Conservation (phyloP, 192 early-diverging fungal genomes). For the Linnemannia hyalina region DNA sequence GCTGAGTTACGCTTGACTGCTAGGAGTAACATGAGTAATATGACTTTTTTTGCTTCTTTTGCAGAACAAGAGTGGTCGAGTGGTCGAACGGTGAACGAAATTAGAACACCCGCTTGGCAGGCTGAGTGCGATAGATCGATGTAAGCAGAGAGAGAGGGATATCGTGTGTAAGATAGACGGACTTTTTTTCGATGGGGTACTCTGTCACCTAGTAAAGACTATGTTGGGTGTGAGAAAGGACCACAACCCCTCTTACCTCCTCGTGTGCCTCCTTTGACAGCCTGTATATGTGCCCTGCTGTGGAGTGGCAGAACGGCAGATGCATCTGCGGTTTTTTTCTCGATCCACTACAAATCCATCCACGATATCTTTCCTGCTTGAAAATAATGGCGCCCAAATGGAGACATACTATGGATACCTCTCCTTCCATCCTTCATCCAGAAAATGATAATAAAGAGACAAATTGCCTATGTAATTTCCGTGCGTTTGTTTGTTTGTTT, state of each 20-base stretch:
- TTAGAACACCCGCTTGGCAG: slow-evolving; percentile 1
- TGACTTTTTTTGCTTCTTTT: not conserved
- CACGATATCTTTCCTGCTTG: not conserved
- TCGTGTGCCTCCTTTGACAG: not conserved
- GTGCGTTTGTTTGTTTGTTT: not conserved
- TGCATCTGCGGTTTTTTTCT: not conserved
- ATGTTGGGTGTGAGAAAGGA: slow-evolving; percentile 8
- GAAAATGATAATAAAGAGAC: not conserved
- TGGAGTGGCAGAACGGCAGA: slow-evolving; percentile 2
- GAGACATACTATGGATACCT: not conserved
- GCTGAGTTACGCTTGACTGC: not conserved
- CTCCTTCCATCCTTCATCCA: too few species aligned
- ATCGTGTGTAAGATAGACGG: not conserved
- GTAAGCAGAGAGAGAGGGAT: not conserved
- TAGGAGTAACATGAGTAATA: slow-evolving; percentile 6
- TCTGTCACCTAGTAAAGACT: not conserved
- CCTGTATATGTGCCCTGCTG: not conserved
- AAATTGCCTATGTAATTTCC: not conserved
- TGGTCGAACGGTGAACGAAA: slow-evolving; percentile 1
- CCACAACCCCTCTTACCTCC: not conserved
- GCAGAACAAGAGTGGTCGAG: not conserved
- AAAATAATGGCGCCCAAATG: not conserved
- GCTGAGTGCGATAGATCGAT: not conserved
- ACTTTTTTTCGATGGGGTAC: slow-evolving; percentile 7
- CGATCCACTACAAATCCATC: not conserved